Base-by-base conservation (phyloP, 331 rosid species). In the Acacia pycnantha region DNA sequence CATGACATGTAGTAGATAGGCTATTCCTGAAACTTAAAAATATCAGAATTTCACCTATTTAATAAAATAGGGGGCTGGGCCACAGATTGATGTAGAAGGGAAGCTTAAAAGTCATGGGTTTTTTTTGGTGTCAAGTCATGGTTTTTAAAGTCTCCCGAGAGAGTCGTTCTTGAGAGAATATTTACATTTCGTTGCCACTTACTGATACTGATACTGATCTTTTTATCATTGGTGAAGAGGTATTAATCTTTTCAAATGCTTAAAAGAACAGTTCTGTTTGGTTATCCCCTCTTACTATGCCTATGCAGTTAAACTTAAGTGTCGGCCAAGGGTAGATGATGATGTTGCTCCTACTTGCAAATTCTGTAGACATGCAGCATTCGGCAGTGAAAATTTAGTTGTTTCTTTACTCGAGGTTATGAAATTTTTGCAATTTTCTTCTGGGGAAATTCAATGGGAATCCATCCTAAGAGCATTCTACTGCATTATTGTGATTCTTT, bases 321-420 rank as follows among this genome's bases (percentile, higher is more conserved):
- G 40, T 35, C 5, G 40, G 7, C 7, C 40, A 8, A 54, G 66
- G 29, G 64, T 67, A 31, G 68, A 68, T 67, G 41, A 21, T 59
- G 12, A 15, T 48, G 79, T 77, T 62, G 76, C 78, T 64, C 35
- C 78, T 58, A 48, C 73, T 59, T 16, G 58, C 71, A 47, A 77
- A 61, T 64, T 72, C 58, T 61, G 9, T 40, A 35, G 35, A 68
- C 50, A 31, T 53, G 59, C 33, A 54, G n/a, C 21, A 11, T 48
- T 61, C 46, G 26, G 47, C 37, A 13, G 24, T 4, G 68, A 43
- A 70, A 70, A 41, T 53, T 3, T 19, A 53, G 24, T 19, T 7
- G 59, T 19, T 18, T 53, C 59, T 53, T 16, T 53, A 53, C 18
- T 18, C 10, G 0, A 53, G 22, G 11, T 53, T 51, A 19, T 51